Base-by-base conservation (phyloP, 2,329 filamentous ascomycete genomes). In the Eutypa lata region DNA sequence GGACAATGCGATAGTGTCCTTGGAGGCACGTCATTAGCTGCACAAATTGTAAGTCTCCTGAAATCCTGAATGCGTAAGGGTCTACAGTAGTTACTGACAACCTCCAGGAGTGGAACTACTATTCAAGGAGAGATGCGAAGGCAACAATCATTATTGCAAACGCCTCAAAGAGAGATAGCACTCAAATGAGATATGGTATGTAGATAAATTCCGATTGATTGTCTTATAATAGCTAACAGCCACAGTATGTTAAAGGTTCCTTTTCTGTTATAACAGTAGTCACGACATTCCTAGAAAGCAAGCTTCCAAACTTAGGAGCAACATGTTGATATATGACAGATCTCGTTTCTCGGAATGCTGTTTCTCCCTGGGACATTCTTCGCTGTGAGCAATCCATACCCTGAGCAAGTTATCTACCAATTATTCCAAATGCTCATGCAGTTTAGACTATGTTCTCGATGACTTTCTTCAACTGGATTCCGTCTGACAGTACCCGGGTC, bases 301-400 rank as follows among this genome's bases (percentile, higher is more conserved):
- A 8, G 31, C 31, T 8, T 14, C 14, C 31, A 14, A 7, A 35
- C 7, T 14, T 35, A 14, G 31, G 14, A 8, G 14, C 31, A 14
- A 14, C 7, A 35, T 35, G 14, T 14, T 35, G 18, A 43, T 7
- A 43, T n/a, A 10, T 49, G 51, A n/a, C 52, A 48, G 16, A 58
- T 58, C 3, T 28, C 50, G 7, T 47, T 51, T 22, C 44, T 58
- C 10, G 61, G 61, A 2, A 61, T 59, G 61, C 53, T 62, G 2
- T 62, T 64, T 26, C 53, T 64, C 3, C 58, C 62, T 1, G 60
- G 54, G 2, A 63, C 61, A 1, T 63, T 62, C 46, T 51, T 64
- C 3, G 61, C 61, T 2, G 61, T 63, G 46, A 55, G 61, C 50
- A 1, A 14, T 22, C 40, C 19, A 19, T 16, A n/a, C 3, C 8